Percentiles rank a stretch among this genome's conserved stretches.
Conservation (phyloP, 2,329 filamentous ascomycete genomes). For the Colletotrichum orbiculare region DNA sequence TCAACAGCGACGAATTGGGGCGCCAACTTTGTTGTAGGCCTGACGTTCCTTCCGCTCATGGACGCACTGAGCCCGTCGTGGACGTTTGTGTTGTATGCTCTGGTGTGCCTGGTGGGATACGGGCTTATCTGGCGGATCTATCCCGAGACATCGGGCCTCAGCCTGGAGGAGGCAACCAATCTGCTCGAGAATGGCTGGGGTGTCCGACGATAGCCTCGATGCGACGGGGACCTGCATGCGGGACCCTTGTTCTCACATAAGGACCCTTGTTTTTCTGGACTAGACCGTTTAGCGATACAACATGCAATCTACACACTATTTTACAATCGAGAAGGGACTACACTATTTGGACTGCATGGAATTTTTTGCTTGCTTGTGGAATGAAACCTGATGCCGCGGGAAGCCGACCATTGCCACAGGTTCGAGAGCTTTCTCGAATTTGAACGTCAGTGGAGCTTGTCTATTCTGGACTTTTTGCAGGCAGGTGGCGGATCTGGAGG, state of each 20-base stretch:
- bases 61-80: conserved; percentile 75
- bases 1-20: conserved; percentile 88
- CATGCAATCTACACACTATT: conserved; percentile 6
- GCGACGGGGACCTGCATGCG: conserved; percentile 1
- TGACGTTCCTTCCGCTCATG: conserved; percentile 92
- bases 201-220: conserved; percentile 52
- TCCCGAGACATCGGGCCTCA: conserved; percentile 86
- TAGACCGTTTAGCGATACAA: conserved; percentile 18
- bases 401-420: neutral
- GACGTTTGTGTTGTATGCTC: conserved; percentile 86
- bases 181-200: conserved; percentile 81
- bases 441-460: neutral
- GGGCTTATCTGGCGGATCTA: conserved; percentile 78
- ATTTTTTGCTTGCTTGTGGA: neutral
- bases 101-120: conserved; percentile 77
- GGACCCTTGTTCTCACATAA: conserved; percentile 4
- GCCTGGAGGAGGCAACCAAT: conserved; percentile 81
- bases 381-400: neutral
- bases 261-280: conserved; percentile 3
- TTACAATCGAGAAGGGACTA: neutral
- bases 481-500: conserved; percentile 3
- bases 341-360: neutral
- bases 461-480: conserved; percentile 17
- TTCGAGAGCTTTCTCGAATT: conserved; percentile 26
- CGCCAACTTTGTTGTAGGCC: conserved; percentile 85